phyloP scores from a whole-genome alignment of 176 grass and related monocot genomes.

The Oryza nivara region DNA sequence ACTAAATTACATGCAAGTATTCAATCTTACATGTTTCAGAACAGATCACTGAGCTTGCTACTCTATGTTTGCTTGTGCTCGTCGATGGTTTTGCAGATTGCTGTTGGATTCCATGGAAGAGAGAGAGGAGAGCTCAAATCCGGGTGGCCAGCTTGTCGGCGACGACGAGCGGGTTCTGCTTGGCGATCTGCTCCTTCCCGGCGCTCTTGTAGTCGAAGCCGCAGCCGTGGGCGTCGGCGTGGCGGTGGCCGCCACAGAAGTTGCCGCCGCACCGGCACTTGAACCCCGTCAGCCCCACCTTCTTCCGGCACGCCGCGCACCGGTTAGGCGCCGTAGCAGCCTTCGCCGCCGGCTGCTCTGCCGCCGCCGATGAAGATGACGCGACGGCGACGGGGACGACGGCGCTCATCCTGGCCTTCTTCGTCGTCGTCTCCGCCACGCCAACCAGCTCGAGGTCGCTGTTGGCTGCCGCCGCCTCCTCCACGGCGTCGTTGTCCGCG shows the following conservation, averaged over 20 bases:
- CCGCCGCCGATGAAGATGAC: background rate
- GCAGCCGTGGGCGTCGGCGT: constrained; percentile 56
- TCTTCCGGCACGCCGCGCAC: constrained; percentile 62
- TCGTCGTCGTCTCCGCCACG: too few relatives aligned
- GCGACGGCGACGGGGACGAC: too few relatives aligned
- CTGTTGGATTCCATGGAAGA: too few relatives aligned
- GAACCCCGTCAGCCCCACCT: constrained; percentile 62
- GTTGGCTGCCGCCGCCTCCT: background rate
- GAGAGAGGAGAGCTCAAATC: constrained; percentile 29
- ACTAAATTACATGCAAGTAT: too few relatives aligned
- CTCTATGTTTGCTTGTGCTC: too few relatives aligned
- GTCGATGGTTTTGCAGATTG: background rate
- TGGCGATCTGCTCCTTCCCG: constrained; percentile 47
- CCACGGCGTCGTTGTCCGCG: background rate
- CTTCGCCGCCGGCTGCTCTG: background rate
- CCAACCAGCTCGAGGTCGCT: constrained; percentile 5
- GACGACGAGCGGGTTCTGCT: constrained; percentile 49
- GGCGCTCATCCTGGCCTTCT: too few relatives aligned
- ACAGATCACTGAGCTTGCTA: too few relatives aligned
- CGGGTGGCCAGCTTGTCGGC: constrained; percentile 53
- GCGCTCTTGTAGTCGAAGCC: constrained; percentile 60
- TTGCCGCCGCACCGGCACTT: constrained; percentile 62
- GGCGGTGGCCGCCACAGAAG: constrained; percentile 57
- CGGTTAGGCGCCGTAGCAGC: constrained; percentile 24
- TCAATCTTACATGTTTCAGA: too few relatives aligned